phyloP scores from a whole-genome alignment of 495 filamentous ascomycete species.

The Peziza echinospora region DNA sequence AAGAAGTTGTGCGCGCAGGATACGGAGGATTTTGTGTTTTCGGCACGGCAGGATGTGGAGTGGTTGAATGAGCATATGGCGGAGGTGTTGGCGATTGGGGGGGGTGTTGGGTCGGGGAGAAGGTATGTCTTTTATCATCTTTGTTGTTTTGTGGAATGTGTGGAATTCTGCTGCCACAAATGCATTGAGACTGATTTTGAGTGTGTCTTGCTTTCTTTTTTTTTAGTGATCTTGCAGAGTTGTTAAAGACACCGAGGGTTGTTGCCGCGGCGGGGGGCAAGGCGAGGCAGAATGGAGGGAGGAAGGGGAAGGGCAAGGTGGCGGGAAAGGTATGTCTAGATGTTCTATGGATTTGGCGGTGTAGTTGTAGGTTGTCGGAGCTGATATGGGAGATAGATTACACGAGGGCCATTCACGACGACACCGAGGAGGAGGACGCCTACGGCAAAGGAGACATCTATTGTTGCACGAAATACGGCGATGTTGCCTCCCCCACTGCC shows the following conservation, averaged over 20 bases:
- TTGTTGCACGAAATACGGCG: not conserved
- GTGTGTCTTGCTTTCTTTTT: not conserved
- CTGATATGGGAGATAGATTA: not conserved
- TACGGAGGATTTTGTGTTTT: constrained; percentile 71
- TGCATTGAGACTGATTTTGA: not conserved
- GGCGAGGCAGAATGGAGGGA: constrained; percentile 60
- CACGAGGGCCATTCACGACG: not conserved
- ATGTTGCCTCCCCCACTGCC: not conserved
- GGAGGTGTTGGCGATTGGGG: constrained; percentile 59
- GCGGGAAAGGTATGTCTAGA: too few relatives aligned
- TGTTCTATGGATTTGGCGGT: too few relatives aligned
- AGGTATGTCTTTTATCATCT: too few relatives aligned
- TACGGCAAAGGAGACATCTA: not conserved
- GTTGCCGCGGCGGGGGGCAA: too few relatives aligned
- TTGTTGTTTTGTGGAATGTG: not conserved
- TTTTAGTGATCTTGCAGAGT: constrained; percentile 59
- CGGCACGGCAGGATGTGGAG: constrained; percentile 72
- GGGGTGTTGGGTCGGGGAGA: too few relatives aligned
- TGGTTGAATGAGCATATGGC: constrained; percentile 97
- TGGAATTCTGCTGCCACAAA: constrained; percentile 21
- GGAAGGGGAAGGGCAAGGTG: constrained; percentile 49
- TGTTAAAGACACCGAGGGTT: constrained; percentile 93
- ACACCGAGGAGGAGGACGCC: not conserved
- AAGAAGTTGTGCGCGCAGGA: constrained; percentile 44
- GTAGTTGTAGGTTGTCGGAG: too few relatives aligned